These are phyloP conservation scores for Huntiella moniliformis DNA, from an alignment of 2,329 filamentous ascomycete species.

Conservation along the genomic window DNA sequence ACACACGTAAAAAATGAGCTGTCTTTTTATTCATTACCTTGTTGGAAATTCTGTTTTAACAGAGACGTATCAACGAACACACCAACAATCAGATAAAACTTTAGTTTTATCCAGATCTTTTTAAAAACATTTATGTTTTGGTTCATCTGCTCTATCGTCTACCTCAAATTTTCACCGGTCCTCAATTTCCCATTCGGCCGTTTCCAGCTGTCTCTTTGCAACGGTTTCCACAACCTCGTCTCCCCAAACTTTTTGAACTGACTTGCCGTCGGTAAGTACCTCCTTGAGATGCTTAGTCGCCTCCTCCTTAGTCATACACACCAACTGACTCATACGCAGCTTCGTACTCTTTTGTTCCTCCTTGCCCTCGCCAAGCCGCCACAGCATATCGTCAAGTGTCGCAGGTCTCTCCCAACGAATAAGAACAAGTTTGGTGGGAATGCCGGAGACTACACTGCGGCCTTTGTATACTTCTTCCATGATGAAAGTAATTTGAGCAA, in stretches of 20 bases:
- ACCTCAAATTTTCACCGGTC: no score
- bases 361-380: constrained; percentile 41
- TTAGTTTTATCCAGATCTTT: no score
- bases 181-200: constrained; percentile 33
- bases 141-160: no score
- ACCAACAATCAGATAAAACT: no score
- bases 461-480: constrained; percentile 78
- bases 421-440: constrained; percentile 63
- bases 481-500: constrained; percentile 69
- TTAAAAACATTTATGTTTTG: no score
- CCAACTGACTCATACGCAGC: constrained; percentile 50
- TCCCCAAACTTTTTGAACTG: constrained; percentile 56
- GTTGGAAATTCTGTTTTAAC: no score
- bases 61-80: no score
- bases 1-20: no score
- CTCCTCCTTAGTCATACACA: constrained; percentile 89
- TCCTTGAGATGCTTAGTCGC: constrained; percentile 61
- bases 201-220: constrained; percentile 46
- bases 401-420: constrained; percentile 56
- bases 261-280: constrained; percentile 51
- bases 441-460: constrained; percentile 63
- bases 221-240: constrained; percentile 46
- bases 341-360: constrained; percentile 63
- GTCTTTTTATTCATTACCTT: no score
- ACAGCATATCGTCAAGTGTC: constrained; percentile 30